Evolutionary conservation across 2,329 filamentous ascomycete species (phyloP).

Genomic region (Aspergillus ibericus): DNA sequence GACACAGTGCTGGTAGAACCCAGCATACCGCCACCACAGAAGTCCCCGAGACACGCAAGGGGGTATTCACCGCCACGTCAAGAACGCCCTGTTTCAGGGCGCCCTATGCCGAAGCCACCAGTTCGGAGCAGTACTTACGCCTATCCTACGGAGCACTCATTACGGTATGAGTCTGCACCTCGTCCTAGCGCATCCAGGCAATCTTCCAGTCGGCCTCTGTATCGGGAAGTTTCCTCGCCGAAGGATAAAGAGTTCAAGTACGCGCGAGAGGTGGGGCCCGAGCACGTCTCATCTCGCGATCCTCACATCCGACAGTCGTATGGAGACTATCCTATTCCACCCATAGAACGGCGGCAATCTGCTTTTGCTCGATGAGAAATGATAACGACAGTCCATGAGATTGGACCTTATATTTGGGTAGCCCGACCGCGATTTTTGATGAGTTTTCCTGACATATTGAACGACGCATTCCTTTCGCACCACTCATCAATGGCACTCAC

Average conservation of each 20-base stretch:
- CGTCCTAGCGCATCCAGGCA: constrained; percentile 20
- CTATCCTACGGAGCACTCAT: constrained; percentile 24
- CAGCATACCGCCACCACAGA: constrained; percentile 17
- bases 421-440: background rate
- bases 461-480: background rate
- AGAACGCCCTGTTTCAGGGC: constrained; percentile 21
- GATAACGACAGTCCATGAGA: constrained; percentile 20
- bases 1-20: constrained; percentile 33
- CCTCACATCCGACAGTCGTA: constrained; percentile 18
- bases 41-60: constrained; percentile 27
- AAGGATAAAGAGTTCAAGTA: constrained; percentile 32
- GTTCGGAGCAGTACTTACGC: constrained; percentile 30
- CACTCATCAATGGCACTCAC: background rate
- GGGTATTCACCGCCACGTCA: constrained; percentile 30
- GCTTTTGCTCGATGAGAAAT: constrained; percentile 14
- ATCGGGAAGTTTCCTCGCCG: constrained; percentile 23
- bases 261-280: constrained; percentile 27
- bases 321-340: constrained; percentile 21
- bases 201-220: constrained; percentile 14
- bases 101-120: constrained; percentile 23
- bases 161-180: constrained; percentile 23
- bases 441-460: background rate
- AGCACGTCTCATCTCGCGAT: constrained; percentile 22
- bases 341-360: constrained; percentile 28
- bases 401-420: background rate